Percentiles rank a stretch among this genome's conserved stretches.
These are phyloP conservation scores for Candida tetrigidarum DNA, from an alignment of 1,139 yeast genomes.

Conservation along the genomic window DNA sequence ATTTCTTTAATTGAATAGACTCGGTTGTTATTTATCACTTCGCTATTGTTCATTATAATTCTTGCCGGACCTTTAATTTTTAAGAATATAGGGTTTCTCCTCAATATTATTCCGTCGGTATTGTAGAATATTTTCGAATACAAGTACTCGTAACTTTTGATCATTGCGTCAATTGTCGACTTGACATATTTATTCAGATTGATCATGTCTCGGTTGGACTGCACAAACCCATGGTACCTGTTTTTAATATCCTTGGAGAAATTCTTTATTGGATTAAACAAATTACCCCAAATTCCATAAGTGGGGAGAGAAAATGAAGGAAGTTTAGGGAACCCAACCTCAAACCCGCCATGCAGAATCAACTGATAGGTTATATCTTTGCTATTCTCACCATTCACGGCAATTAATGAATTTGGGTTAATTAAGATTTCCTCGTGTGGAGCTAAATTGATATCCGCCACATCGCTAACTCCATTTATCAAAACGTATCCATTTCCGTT, in stretches of 20 bases:
- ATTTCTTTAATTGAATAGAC: conserved; percentile 30
- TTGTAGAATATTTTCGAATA: conserved; percentile 5
- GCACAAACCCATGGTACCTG: neutral
- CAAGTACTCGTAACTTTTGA: neutral
- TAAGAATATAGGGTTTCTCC: conserved; percentile 25
- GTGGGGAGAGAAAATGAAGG: conserved; percentile 9
- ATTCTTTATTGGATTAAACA: conserved; percentile 4
- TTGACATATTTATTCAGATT: neutral
- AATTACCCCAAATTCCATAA: conserved; percentile 11
- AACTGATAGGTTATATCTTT: neutral
- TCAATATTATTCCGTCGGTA: conserved; percentile 14
- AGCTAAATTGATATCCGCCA: conserved; percentile 33
- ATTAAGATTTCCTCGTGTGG: conserved; percentile 37
- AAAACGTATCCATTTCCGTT: conserved; percentile 44
- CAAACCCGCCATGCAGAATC: conserved; percentile 4
- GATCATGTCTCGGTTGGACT: neutral
- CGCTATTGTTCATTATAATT: conserved; percentile 25
- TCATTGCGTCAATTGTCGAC: neutral
- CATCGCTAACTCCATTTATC: conserved; percentile 34
- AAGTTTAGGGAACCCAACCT: neutral
- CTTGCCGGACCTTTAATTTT: conserved; percentile 32
- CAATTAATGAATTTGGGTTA: conserved; percentile 40
- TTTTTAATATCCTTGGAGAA: neutral
- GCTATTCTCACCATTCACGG: conserved; percentile 21
- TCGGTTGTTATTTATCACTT: conserved; percentile 18